Base-by-base conservation (phyloP, 2,329 filamentous ascomycete genomes). In the Onygenales sp. region DNA sequence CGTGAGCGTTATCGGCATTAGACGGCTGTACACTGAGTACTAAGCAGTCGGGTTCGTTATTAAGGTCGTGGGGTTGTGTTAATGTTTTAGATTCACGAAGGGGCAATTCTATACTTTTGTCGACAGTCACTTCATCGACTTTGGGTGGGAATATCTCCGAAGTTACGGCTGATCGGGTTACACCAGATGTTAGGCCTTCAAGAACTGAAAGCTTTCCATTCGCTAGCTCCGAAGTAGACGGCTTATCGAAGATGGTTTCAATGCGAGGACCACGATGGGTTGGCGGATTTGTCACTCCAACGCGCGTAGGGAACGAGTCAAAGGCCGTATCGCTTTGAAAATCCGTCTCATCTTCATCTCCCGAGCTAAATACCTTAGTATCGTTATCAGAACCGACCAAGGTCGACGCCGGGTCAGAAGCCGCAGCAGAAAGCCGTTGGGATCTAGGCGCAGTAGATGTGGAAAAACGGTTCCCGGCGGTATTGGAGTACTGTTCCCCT, bases 221-320 rank as follows among this genome's bases (percentile, higher is more conserved):
- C 46, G 65, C 67, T 45, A 62, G 49, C 32, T 63, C 61, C 13
- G 68, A 62, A 6, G 65, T 57, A 55, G 71, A 72, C 49, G 74
- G 75, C 61, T 81, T 78, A 64, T 83, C 79, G 64, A 85, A 84
- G 60, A 85, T 82, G 9, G 78, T 81, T 60, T 84, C 80, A 54
- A 85, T 82, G 48, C 77, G 77, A 56, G 80, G 75, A 43, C 79
- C 77, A 60, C 78, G 74, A 55, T 75, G 69, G 42, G 75, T 77
- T 31, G 77, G 77, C 52, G 74, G 77, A 61, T 70, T 73, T 52
- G 75, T 78, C 57, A 74, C 73, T 13, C 79, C 81, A 50, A 77
- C 76, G 59, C 79, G 74, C 8, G 81, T 84, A 54, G 79, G 80
- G 54, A 83, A 70, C 48, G 82, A 84, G 66, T 84, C 82, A 67